Conservation (phyloP, 2,329 filamentous ascomycete genomes). For the Penicillium sp. region DNA sequence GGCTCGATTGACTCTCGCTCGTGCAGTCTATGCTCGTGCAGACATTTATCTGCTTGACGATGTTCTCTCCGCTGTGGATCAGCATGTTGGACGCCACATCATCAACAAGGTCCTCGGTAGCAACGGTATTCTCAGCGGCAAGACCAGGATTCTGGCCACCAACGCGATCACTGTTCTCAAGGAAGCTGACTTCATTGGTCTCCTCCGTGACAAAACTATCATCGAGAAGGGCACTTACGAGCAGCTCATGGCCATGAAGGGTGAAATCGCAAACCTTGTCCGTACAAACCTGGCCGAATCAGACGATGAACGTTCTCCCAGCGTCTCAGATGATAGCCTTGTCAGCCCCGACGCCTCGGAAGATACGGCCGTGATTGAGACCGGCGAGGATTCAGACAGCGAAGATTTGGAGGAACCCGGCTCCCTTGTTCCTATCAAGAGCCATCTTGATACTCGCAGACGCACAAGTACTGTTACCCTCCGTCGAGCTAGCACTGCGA, state of each 20-base stretch:
- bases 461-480: constrained; percentile 74
- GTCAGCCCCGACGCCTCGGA: constrained; percentile 70
- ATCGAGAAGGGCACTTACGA: constrained; percentile 87
- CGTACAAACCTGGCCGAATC: constrained; percentile 63
- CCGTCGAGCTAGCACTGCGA: constrained; percentile 86
- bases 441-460: constrained; percentile 60
- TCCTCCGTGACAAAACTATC: constrained; percentile 80
- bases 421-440: constrained; percentile 75
- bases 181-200: constrained; percentile 83
- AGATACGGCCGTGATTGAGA: constrained; percentile 53
- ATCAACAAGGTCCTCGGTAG: constrained; percentile 92
- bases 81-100: constrained; percentile 91
- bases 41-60: constrained; percentile 96
- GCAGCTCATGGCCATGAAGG: constrained; percentile 91
- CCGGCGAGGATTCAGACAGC: constrained; percentile 55
- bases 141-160: constrained; percentile 90
- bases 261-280: constrained; percentile 81
- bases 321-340: constrained; percentile 63
- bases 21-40: constrained; percentile 94
- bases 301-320: constrained; percentile 47
- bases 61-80: constrained; percentile 94
- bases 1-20: constrained; percentile 84
- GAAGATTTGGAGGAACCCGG: constrained; percentile 71
- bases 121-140: constrained; percentile 76
- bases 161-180: constrained; percentile 91